Evolutionary conservation across 495 filamentous ascomycete genomes (phyloP), one percentile per base, ranked within the genome.

Genomic region (Neurospora sp.): DNA sequence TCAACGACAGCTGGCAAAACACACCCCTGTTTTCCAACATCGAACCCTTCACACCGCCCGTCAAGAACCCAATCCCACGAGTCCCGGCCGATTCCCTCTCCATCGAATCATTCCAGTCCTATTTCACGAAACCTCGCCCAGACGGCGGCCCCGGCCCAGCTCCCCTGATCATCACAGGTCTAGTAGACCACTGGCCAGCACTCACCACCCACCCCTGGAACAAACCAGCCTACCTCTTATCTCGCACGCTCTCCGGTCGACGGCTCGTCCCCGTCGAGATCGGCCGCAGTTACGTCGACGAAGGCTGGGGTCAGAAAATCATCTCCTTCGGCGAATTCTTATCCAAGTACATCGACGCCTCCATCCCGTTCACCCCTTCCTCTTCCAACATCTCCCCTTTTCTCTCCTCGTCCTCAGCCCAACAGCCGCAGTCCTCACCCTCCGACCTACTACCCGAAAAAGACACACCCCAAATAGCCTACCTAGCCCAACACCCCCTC

Each of bases 401-500:
- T 35, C 16, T 39, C 54, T 35, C 39, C 37, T 46, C 73, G 4
- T 20, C 62, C 9, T 38, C 23, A 31, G 44, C 54, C 12, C 23
- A 31, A 14, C n/a, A n/a, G n/a, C 23, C 1, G 20, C 11, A 62
- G 1, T 1, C 16, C 18, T n/a, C 72, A 1, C n/a, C 39, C 27
- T n/a, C 18, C 9, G 27, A 62, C n/a, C 38, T 3, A 44, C n/a
- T 12, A 38, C 3, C 12, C 23, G 31, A 48, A 69, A 6, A 72
- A 9, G 14, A 38, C 35, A 39, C 44, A 31, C 62, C 14, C 81
- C 81, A 72, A 46, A 80, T 75, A n/a, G 92, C 86, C 6, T 99
- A 99, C 77, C 86, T 99, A 54, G 96, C 96, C 18, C 96, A 99
- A 78, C 93, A 98, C 81, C 90, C 92, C 73, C 86, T 99, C 35